Evolutionary conservation across 2,329 filamentous ascomycete species (phyloP).

Genomic region (Fusarium sp.): DNA sequence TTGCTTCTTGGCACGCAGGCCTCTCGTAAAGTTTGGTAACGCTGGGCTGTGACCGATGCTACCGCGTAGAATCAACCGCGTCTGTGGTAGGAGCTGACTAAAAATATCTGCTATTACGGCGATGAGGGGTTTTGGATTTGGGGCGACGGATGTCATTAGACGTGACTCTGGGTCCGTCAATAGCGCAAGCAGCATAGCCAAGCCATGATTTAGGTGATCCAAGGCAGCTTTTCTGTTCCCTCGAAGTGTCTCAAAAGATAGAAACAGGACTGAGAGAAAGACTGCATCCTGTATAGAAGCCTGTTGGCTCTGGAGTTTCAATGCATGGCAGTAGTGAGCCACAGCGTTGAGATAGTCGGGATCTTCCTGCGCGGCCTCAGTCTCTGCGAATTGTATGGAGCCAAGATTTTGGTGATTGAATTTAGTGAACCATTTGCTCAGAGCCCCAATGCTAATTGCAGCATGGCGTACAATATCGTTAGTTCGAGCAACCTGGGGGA

Average conservation of each 20-base stretch:
- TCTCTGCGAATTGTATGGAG: background rate
- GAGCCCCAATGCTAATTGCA: constrained; percentile 52
- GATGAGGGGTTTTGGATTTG: constrained; percentile 42
- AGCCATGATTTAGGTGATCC: constrained; percentile 54
- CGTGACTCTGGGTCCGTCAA: constrained; percentile 45
- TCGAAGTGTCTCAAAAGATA: constrained; percentile 52
- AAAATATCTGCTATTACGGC: constrained; percentile 37
- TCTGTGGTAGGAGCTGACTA: constrained; percentile 25
- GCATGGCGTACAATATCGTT: constrained; percentile 50
- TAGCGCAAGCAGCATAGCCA: constrained; percentile 52
- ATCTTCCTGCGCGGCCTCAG: background rate
- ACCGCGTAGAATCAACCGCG: constrained; percentile 29
- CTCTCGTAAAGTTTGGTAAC: constrained; percentile 40
- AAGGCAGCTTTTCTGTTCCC: constrained; percentile 51
- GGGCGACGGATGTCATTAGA: constrained; percentile 26
- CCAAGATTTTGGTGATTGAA: background rate
- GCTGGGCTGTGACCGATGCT: constrained; percentile 16
- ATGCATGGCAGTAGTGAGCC: constrained; percentile 53
- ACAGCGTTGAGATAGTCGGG: constrained; percentile 52
- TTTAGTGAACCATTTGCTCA: constrained; percentile 36
- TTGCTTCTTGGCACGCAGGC: constrained; percentile 26
- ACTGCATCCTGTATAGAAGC: constrained; percentile 49
- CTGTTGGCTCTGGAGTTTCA: constrained; percentile 50
- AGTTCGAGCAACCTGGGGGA: constrained; percentile 51
- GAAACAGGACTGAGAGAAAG: constrained; percentile 51